Percentiles rank a stretch among this genome's conserved stretches.
These are phyloP conservation scores for Aspergillus fischeri DNA, from an alignment of 2,329 filamentous ascomycete species.

Conservation along the genomic window DNA sequence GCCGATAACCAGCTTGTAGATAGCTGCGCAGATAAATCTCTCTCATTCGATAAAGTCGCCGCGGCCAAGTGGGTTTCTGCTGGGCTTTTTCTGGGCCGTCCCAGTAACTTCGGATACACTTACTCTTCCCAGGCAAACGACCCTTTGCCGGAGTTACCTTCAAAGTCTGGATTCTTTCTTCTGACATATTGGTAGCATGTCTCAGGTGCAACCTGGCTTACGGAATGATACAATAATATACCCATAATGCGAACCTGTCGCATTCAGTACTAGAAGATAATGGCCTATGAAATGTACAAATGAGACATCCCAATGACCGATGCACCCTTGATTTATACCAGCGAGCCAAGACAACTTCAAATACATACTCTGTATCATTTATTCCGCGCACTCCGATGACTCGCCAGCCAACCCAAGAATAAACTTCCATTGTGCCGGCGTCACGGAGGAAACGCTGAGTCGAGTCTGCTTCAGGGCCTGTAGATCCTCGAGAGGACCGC, in stretches of 20 bases:
- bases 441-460: conserved; percentile 65
- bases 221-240: background rate
- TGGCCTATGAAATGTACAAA: background rate
- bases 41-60: background rate
- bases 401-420: conserved; percentile 42
- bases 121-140: conserved; percentile 26
- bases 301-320: background rate
- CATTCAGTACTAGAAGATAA: background rate
- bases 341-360: background rate
- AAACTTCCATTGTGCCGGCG: conserved; percentile 45
- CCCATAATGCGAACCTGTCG: background rate
- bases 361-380: background rate
- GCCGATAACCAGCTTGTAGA: background rate
- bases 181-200: background rate
- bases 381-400: conserved; percentile 11
- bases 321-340: background rate
- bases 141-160: background rate
- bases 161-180: background rate
- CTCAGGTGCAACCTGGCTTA: background rate
- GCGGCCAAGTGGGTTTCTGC: background rate
- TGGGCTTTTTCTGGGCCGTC: conserved; percentile 4
- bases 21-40: background rate
- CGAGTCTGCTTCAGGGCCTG: conserved; percentile 79
- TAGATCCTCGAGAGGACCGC: conserved; percentile 64
- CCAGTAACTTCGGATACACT: conserved; percentile 25